These are phyloP conservation scores for Imleria badia DNA, from an alignment of 768 basidiomycete genomes.

Conservation along the genomic window DNA sequence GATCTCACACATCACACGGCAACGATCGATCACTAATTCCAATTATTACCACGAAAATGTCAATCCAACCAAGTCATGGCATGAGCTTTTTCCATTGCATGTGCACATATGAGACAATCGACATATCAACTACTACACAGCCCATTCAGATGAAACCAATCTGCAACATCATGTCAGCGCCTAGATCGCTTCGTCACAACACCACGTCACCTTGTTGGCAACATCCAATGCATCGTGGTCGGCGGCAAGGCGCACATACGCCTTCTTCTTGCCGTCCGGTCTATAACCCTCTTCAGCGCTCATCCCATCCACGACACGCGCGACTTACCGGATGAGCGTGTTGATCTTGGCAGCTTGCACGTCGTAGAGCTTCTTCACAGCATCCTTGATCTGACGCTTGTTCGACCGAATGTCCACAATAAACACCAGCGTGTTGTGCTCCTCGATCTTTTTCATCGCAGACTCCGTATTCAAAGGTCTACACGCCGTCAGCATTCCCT, in stretches of 20 bases:
- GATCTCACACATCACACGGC: constrained; percentile 21
- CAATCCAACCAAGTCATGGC: not conserved
- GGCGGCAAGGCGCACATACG: constrained; percentile 92
- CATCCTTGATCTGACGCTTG: constrained; percentile 99
- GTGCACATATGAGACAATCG: no score
- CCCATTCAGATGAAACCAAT: constrained; percentile 86
- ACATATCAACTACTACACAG: no score
- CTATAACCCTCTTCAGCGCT: constrained; percentile 37
- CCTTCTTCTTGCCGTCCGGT: constrained; percentile 99
- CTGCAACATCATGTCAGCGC: constrained; percentile 37
- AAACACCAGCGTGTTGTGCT: constrained; percentile 99
- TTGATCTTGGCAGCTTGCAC: constrained; percentile 96
- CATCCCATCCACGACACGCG: not conserved
- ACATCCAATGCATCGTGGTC: constrained; percentile 97
- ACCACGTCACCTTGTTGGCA: constrained; percentile 81
- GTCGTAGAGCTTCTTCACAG: constrained; percentile 98
- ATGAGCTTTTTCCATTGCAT: constrained; percentile 8
- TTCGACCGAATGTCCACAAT: constrained; percentile 93
- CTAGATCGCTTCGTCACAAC: not conserved
- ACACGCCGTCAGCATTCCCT: not conserved
- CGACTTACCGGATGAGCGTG: constrained; percentile 89
- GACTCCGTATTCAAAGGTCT: constrained; percentile 93
- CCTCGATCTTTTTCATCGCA: constrained; percentile 99
- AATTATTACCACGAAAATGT: not conserved
- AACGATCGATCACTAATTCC: not conserved